These are phyloP conservation scores for Combretum micranthum DNA, from an alignment of 345 rosid species.

Conservation along the genomic window DNA sequence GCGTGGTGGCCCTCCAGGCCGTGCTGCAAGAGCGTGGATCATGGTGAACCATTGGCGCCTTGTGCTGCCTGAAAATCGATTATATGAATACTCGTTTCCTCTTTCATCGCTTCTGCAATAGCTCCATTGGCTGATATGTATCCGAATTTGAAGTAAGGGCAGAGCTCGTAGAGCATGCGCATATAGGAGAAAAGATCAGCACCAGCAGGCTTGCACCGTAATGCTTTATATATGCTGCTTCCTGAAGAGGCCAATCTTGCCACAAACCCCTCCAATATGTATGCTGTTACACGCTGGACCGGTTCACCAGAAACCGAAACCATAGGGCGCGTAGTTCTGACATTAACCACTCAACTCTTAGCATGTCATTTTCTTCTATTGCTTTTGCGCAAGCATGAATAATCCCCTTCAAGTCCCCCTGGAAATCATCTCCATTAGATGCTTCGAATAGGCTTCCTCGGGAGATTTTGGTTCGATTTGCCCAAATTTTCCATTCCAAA, in stretches of 20 bases:
- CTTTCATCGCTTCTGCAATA: conserved; percentile 87
- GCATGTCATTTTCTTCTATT: conserved; percentile 44
- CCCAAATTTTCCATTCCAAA: conserved; percentile 9
- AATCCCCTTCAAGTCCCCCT: conserved; percentile 67
- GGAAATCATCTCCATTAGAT: conserved; percentile 45
- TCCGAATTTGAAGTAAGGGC: conserved; percentile 96
- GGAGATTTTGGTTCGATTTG: conserved; percentile 17
- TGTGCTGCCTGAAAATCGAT: conserved; percentile 84
- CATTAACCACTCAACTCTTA: conserved; percentile 49
- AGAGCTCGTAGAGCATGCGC: conserved; percentile 79
- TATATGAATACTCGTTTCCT: conserved; percentile 62
- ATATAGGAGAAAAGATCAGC: conserved; percentile 74
- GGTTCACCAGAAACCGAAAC: conserved; percentile 96
- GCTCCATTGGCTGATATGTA: conserved; percentile 94
- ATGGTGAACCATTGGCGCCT: conserved; percentile 93
- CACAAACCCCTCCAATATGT: conserved; percentile 83
- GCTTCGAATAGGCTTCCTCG: conserved; percentile 32
- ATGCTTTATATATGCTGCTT: conserved; percentile 70
- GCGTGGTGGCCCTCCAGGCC: conserved; percentile 81
- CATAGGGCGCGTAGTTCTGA: conserved; percentile 55
- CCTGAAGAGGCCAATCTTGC: conserved; percentile 79
- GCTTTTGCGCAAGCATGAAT: conserved; percentile 80
- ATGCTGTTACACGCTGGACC: conserved; percentile 78
- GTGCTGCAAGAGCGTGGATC: conserved; percentile 80
- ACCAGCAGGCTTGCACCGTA: conserved; percentile 79